Base-by-base conservation (phyloP, 306 rosid species). In the Quercus cerris region DNA sequence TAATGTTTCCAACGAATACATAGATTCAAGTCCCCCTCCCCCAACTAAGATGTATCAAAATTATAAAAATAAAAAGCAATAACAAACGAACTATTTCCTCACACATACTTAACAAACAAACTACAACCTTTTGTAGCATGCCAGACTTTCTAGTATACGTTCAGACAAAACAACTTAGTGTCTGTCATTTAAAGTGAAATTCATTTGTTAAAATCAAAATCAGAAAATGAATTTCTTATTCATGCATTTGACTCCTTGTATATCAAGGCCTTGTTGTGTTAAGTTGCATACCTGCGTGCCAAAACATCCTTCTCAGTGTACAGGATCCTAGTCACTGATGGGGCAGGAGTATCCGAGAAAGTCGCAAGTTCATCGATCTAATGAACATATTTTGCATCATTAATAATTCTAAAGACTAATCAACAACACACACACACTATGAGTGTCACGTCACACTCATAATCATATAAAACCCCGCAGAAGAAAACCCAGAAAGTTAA, bases 281-380 rank as follows among this genome's bases (percentile, higher is more conserved):
- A 4, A 77, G 54, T 71, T 56, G 66, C 67, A 31, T 75, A 86
- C 98, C 94, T 86, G 76, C 99, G 95, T 4, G 93, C 98, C 85
- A 87, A 76, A 17, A 95, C 92, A 88, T 95, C 99, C 82, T 93
- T 91, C 28, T 95, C 89, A 61, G 92, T 86, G 82, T 84, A 95
- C 82, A 95, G 89, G 77, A 93, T 80, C 87, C 99, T 88, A 57
- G 99, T 91, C 10, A 95, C 99, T 77, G 99, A 93, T 54, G 99
- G 99, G 76, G 94, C 86, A 75, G 97, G 92, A 46, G 97, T 81
- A 74, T 93, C 95, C 71, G 99, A 95, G 76, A 90, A 89, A 27
- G 88, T 81, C 10, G 98, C 83, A 54, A 95, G 97, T 73, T 95
- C 97, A 74, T 93, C 96, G 84, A 95, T 90, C 98, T 95, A 86